Evolutionary conservation across 164 flowering plant genomes (phyloP), one percentile per base, ranked within the genome.

Genomic region (Tetrastigma voinierianum): DNA sequence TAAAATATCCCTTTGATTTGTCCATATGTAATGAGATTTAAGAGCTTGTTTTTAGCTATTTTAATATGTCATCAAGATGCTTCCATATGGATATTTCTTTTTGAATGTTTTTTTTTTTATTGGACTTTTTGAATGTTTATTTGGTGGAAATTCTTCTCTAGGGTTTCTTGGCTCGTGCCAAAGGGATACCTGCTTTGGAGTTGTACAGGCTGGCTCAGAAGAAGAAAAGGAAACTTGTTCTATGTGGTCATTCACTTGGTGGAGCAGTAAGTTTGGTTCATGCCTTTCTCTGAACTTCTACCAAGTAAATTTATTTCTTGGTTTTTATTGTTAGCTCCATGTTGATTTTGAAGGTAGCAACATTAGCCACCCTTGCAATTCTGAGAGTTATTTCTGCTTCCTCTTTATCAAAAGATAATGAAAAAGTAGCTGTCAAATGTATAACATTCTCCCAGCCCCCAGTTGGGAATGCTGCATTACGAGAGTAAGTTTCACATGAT

Each of bases 211-310:
- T 95, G 73, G 99, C 99, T 67, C 94, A 89, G 76, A 95, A 89
- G 81, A 95, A 92, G 86, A 95, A 87, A 51, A 70, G 87, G 43
- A 95, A 89, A 72, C 97, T 95, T 76, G 97, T 95, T 32, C 74
- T 95, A 20, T 95, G 97, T 82, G 99, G 99, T 54, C 99, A 95
- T 80, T 95, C 99, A 67, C 97, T 95, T 76, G 99, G 99, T 78
- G 99, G 99, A 77, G 99, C 99, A 9, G 99, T 95, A 81, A 81
- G 97, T 75, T 60, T 73, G 59, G 64, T 46, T 62, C 11, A 32
- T 47, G 13, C 64, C 13, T n/a, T 46, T 73, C 17, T 2, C 46
- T 66, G 10, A 9, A 18, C 14, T 56, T 40, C 57, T 40, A 15
- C 18, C 13, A 20, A 9, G 55, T 18, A 8, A 46, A 15, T 15